Evolutionary conservation across 179 eudicot genomes (phyloP).

Genomic region (Patellifolia procumbens): DNA sequence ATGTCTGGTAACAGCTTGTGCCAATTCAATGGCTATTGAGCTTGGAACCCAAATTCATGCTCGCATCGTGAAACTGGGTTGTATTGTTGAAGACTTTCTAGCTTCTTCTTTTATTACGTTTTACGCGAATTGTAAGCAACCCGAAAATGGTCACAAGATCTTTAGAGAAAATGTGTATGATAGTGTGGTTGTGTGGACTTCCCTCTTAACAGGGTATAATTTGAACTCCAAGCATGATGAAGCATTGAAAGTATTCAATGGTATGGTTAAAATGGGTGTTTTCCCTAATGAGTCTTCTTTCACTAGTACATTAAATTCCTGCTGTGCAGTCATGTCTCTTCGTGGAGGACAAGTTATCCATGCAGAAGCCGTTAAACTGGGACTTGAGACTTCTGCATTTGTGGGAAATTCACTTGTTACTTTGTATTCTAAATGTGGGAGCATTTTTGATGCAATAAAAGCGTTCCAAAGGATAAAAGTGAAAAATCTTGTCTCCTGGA

Average conservation of each 20-base stretch:
- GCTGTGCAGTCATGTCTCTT: slow-evolving; percentile 50
- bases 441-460: slow-evolving; percentile 44
- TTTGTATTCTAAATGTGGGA: slow-evolving; percentile 68
- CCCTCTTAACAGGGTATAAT: slow-evolving; percentile 70
- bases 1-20: slow-evolving; percentile 67
- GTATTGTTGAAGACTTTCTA: slow-evolving; percentile 43
- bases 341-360: slow-evolving; percentile 60
- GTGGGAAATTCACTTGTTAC: slow-evolving; percentile 75
- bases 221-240: slow-evolving; percentile 48
- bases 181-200: slow-evolving; percentile 83
- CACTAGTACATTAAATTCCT: slow-evolving; percentile 75
- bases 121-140: slow-evolving; percentile 66
- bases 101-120: slow-evolving; percentile 68
- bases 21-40: slow-evolving; percentile 35
- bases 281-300: slow-evolving; percentile 82
- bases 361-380: slow-evolving; percentile 47
- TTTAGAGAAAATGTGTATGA: slow-evolving; percentile 49
- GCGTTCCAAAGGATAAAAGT: slow-evolving; percentile 46
- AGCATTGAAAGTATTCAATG: slow-evolving; percentile 54
- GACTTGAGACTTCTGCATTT: slow-evolving; percentile 51
- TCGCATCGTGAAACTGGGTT: slow-evolving; percentile 51
- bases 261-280: slow-evolving; percentile 52
- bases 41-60: slow-evolving; percentile 65
- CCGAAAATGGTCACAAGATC: slow-evolving; percentile 46
- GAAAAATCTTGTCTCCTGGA: slow-evolving; percentile 84